phyloP scores from a whole-genome alignment of 305 asterid genomes.

The Solanum hybrid region DNA sequence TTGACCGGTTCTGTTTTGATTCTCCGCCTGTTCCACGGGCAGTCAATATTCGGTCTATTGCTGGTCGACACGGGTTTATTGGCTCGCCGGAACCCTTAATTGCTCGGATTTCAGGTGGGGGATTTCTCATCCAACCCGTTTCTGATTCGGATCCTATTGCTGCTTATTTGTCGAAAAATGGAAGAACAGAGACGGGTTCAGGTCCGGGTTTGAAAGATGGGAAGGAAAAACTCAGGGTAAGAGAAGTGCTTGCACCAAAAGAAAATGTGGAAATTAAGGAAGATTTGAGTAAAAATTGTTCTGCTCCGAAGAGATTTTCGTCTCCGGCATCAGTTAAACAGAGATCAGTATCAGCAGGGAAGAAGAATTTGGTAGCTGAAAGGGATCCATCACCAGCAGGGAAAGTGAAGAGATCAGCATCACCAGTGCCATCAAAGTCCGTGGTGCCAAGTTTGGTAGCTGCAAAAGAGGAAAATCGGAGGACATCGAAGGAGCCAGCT shows the following conservation, averaged over 20 bases:
- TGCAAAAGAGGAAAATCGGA: constrained; percentile 87
- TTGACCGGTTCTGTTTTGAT: constrained; percentile 63
- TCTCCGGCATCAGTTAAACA: constrained; percentile 61
- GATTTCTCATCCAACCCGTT: constrained; percentile 68
- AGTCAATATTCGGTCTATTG: constrained; percentile 56
- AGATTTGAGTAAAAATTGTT: constrained; percentile 19
- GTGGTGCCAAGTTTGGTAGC: constrained; percentile 72
- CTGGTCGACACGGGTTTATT: constrained; percentile 63
- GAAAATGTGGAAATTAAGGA: constrained; percentile 51
- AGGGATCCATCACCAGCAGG: constrained; percentile 76
- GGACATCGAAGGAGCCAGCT: constrained; percentile 59
- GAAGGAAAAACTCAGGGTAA: constrained; percentile 17
- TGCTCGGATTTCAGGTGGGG: constrained; percentile 49
- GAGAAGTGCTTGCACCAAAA: constrained; percentile 39
- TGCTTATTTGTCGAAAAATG: constrained; percentile 32
- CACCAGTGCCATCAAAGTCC: constrained; percentile 82
- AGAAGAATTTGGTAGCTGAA: constrained; percentile 30
- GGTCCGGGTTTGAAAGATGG: constrained; percentile 12
- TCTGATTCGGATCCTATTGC: constrained; percentile 59
- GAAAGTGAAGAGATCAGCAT: constrained; percentile 60
- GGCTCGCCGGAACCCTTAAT: constrained; percentile 76
- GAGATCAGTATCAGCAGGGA: constrained; percentile 50
- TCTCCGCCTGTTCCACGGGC: constrained; percentile 65
- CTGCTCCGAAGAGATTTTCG: constrained; percentile 54
- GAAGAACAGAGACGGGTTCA: constrained; percentile 25